These are phyloP conservation scores for Aureobasidium namibiae DNA, from an alignment of 2,329 filamentous ascomycete genomes.

Conservation along the genomic window DNA sequence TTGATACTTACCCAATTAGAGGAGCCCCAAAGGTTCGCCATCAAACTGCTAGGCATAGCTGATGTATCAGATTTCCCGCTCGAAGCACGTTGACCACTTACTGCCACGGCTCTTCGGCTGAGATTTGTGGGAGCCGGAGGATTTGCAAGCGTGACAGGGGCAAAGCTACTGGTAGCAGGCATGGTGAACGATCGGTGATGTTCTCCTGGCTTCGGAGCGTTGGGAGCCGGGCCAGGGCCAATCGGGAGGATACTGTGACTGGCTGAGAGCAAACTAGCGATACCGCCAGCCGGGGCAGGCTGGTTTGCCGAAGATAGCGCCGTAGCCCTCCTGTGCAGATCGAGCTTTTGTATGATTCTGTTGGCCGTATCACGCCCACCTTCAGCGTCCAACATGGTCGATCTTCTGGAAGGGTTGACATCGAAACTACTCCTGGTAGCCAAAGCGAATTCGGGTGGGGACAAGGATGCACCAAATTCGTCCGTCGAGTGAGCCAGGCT, in stretches of 20 bases:
- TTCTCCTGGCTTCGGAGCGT: conserved; percentile 12
- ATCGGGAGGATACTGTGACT: conserved; percentile 72
- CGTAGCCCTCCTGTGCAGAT: conserved; percentile 66
- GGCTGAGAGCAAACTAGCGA: conserved; percentile 77
- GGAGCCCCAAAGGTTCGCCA: conserved; percentile 92
- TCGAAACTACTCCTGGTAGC: conserved; percentile 65
- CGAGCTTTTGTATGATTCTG: conserved; percentile 86
- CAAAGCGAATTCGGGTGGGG: conserved; percentile 50
- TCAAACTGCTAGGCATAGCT: conserved; percentile 74
- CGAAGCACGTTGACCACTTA: conserved; percentile 66
- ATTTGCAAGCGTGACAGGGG: conserved; percentile 73
- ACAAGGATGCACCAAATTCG: conserved; percentile 46
- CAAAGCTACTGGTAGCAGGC: conserved; percentile 54
- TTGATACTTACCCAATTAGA: conserved; percentile 70
- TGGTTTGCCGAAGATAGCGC: conserved; percentile 18
- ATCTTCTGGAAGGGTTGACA: conserved; percentile 32
- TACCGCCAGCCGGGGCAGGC: conserved; percentile 52
- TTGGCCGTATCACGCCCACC: conserved; percentile 72
- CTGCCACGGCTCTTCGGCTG: conserved; percentile 74
- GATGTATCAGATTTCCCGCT: conserved; percentile 49
- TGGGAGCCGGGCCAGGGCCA: conserved; percentile 30
- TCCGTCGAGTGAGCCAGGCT: conserved; percentile 49
- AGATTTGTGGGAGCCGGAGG: conserved; percentile 77
- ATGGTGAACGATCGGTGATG: conserved; percentile 31
- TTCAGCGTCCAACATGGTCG: conserved; percentile 54